Percentiles rank a stretch among this genome's conserved stretches.
Evolutionary conservation across 768 basidiomycete genomes (phyloP).

Genomic region (Strobilomyces echinocephalus): DNA sequence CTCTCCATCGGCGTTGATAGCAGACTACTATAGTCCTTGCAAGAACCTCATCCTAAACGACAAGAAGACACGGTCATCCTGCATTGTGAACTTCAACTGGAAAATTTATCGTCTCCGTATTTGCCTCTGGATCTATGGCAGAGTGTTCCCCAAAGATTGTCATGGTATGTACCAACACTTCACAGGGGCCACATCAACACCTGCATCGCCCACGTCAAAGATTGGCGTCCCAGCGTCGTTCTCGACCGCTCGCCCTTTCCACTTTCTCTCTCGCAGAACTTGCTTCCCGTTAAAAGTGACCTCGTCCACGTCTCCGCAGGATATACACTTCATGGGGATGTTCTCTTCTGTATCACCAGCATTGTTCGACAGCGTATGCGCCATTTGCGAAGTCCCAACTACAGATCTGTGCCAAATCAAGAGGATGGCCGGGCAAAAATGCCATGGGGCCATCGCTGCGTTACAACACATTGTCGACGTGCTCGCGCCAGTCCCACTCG

Average conservation of each 20-base stretch:
- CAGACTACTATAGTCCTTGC: no score
- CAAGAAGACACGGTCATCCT: no score
- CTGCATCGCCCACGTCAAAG: constrained; percentile 53
- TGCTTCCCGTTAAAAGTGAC: constrained; percentile 40
- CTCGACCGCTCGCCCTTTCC: constrained; percentile 43
- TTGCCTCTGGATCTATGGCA: no score
- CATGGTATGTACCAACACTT: not conserved
- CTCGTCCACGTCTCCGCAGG: constrained; percentile 31
- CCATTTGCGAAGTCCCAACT: constrained; percentile 50
- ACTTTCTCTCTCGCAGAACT: constrained; percentile 36
- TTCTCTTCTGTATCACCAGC: constrained; percentile 49
- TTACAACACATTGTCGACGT: constrained; percentile 81
- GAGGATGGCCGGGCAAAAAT: constrained; percentile 63
- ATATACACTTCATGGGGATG: constrained; percentile 55
- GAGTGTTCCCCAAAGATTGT: not conserved
- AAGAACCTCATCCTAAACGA: no score
- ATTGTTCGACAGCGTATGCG: constrained; percentile 23
- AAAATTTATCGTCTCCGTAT: no score
- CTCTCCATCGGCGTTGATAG: no score
- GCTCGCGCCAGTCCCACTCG: not conserved
- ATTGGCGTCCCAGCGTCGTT: constrained; percentile 36
- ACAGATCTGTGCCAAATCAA: constrained; percentile 70
- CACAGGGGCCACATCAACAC: constrained; percentile 21
- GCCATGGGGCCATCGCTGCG: constrained; percentile 86
- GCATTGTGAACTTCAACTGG: no score